Base-by-base conservation (phyloP, 768 basidiomycete genomes). In the Hypholoma sublateritium region DNA sequence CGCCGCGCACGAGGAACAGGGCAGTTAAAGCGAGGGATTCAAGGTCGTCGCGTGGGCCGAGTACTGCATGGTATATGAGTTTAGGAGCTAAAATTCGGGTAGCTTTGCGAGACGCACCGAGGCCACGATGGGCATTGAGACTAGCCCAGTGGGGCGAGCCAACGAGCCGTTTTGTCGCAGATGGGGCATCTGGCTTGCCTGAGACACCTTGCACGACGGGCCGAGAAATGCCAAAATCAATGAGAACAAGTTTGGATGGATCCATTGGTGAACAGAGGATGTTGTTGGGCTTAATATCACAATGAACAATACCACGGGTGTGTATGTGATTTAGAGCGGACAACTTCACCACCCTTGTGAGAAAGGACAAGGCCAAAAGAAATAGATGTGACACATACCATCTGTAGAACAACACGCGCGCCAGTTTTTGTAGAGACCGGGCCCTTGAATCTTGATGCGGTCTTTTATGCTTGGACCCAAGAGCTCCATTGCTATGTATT, bases 1-100 rank as follows among this genome's bases (percentile, higher is more conserved):
- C 75, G 77, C 66, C 69, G 68, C 80, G 78, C 4, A 84, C 70
- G 63, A 85, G 82, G 63, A 82, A 84, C 25, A 85, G 73, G 46
- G 81, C 73, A 70, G 79, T 75, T 62, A 81, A 80, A 3, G 83
- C 80, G 19, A 85, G 69, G 1, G 80, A 79, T 68, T 85, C 83
- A 47, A 85, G 70, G 63, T 85, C 84, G 60, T 85, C 84, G 36
- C 81, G 81, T 2, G 66, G 69, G n/a, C 44, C 32, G 61, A 54
- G 41, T 69, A 64, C 37, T 65, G 67, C 68, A 44, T 50, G 37
- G 3, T 4, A 48, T 32, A 32, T 32, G 28, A 32, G 28, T 2
- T 32, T 32, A 9, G 28, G 28, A 32, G 28, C 28, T 32, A 32
- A 32, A 32, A 32, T 32, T 5, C 28, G 28, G 28, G 28, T 32